These are phyloP conservation scores for Hypoxylon perforatum DNA, from an alignment of 495 filamentous ascomycete species.

Conservation along the genomic window DNA sequence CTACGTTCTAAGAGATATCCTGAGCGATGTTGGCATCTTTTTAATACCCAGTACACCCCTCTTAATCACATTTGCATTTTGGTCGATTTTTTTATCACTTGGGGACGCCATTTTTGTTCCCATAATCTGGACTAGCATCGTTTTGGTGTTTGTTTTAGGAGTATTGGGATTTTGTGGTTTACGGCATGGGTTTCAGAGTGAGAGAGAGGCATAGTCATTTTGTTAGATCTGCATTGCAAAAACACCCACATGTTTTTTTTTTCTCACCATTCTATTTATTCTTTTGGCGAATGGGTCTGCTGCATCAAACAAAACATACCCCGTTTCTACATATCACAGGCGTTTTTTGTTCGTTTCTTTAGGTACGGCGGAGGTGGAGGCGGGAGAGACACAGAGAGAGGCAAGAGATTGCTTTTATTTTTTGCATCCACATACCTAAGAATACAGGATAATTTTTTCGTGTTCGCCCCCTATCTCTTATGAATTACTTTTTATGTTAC, in stretches of 20 bases:
- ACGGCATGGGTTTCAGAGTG: constrained; percentile 30
- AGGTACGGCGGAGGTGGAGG: constrained; percentile 12
- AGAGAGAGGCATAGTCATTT: constrained; percentile 32
- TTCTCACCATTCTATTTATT: constrained; percentile 4
- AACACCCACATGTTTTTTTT: constrained; percentile 15
- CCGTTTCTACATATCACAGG: constrained; percentile 39
- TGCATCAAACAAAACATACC: constrained; percentile 40
- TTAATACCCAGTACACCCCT: constrained; percentile 32
- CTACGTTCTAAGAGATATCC: constrained; percentile 22
- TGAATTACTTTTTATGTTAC: not conserved
- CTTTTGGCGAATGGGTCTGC: constrained; percentile 35
- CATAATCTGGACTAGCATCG: constrained; percentile 42
- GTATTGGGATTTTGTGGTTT: constrained; percentile 33
- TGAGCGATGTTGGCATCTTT: constrained; percentile 24
- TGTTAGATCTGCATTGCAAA: constrained; percentile 28
- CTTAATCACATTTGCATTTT: constrained; percentile 34
- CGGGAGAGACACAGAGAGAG: constrained; percentile 5
- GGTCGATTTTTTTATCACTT: constrained; percentile 6
- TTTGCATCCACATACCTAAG: constrained; percentile 36
- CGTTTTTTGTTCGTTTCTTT: constrained; percentile 30
- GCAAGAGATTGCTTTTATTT: constrained; percentile 37
- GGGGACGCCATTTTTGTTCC: constrained; percentile 25
- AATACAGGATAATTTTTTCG: constrained; percentile 31
- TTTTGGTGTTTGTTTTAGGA: constrained; percentile 43
- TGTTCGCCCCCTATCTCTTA: constrained; percentile 8